Evolutionary conservation across 2,329 filamentous ascomycete species (phyloP), one percentile per base, ranked within the genome.

Genomic region (Pleurostoma richardsiae): DNA sequence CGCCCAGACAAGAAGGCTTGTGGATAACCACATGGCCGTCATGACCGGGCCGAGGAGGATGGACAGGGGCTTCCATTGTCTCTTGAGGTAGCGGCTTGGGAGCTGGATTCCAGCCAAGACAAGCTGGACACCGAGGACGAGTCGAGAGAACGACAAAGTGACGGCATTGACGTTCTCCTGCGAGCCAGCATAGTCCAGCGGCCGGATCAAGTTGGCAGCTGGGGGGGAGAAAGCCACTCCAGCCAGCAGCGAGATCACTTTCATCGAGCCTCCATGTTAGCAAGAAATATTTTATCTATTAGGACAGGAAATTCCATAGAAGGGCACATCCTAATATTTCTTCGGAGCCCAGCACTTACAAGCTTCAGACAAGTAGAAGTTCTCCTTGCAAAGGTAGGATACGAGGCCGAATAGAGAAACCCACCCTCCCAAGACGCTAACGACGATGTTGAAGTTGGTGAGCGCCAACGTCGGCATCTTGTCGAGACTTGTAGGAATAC

Each of bases 321-420:
- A n/a, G 19, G 19, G 19, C 19, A 19, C 19, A 19, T 19, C 19
- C 19, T 19, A 19, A 19, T 19, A 19, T 8, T 26, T 42, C 10
- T n/a, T 4, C 1, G n/a, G 33, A 4, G n/a, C n/a, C 10, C 10
- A 26, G 26, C 10, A 80, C 86, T 63, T 72, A 92, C 89, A 72
- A 45, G 91, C 88, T 77, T 96, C 91, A 1, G 90, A 95, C 1
- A 96, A 77, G 63, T 96, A 96, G 61, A 88, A 92, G 48, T 83
- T 86, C 69, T 96, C 91, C 62, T 96, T 96, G 60, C 88, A 77
- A 19, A 96, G 77, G 61, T 90, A 95, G 1, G 90, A 96, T 0
- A 96, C 89, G 40, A 96, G 71, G 4, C 90, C 90, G 59, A 95
- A 96, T n/a, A 95, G 56, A 0, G 88, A 90, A 51, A 96, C 83